Evolutionary conservation across 768 basidiomycete genomes (phyloP), one percentile per base, ranked within the genome.

Genomic region (Collybia mongolica): DNA sequence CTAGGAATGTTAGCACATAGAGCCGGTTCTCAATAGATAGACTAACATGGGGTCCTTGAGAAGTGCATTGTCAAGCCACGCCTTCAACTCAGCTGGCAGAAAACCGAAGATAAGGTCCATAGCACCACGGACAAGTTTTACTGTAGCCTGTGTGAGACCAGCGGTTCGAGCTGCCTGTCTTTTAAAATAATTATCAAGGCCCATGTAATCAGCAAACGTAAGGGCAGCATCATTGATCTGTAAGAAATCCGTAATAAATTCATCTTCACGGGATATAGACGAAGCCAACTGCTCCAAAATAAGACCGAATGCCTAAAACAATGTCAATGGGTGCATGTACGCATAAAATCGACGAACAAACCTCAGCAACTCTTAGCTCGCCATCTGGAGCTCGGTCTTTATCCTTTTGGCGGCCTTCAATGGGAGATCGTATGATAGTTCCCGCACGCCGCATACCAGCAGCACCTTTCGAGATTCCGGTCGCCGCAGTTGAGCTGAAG

Each of bases 91-190:
- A 1, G 76, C 73, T 2, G 88, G 86, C 15, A 98, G 71, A 72
- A 96, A 98, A 6, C 94, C 93, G 65, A 98, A 98, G 46, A 98
- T 93, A 46, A 96, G 70, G 56, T 98, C 96, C 88, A 98, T 83
- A 23, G 93, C 91, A 2, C 86, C 86, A 17, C 92, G 83, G 24
- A 94, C 80, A 7, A 95, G 79, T 70, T 95, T 94, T 51, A 73
- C 62, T 22, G 93, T 93, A 6, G 81, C 69, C 47, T 77, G 76
- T 51, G 82, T 83, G 39, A 95, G 74, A 23, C 83, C 81, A 22
- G 76, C 78, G 44, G 81, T 74, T 22, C 90, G 77, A 5, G 86
- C 75, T n/a, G 96, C 96, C 63, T 98, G 92, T 42, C 96, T 75
- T 20, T 92, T 80, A 73, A 97, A 97, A 68, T 97, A 98, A 53